phyloP scores from a whole-genome alignment of 495 filamentous ascomycete species.

The Penicillium verhagenii region DNA sequence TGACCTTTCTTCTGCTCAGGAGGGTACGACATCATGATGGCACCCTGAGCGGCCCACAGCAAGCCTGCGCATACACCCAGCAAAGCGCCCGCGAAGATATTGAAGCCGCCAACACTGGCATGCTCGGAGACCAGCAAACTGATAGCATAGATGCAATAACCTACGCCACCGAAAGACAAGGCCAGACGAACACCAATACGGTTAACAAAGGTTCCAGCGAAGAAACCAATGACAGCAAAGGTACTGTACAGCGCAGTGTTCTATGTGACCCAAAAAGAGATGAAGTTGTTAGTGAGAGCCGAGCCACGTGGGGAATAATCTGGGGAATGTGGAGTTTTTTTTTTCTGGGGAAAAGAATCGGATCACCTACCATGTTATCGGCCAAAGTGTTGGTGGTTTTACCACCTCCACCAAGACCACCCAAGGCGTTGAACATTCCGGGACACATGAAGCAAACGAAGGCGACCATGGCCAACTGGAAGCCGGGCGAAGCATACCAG shows the following conservation, averaged over 20 bases:
- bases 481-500: conserved; percentile 74
- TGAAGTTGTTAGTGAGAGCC: background rate
- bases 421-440: conserved; percentile 73
- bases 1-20: conserved; percentile 46
- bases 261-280: conserved; percentile 11
- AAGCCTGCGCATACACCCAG: conserved; percentile 50
- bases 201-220: conserved; percentile 52
- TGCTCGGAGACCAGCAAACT: conserved; percentile 64
- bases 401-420: conserved; percentile 54
- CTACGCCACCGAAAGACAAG: conserved; percentile 44
- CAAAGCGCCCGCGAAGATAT: conserved; percentile 60
- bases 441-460: conserved; percentile 83
- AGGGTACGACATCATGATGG: conserved; percentile 56
- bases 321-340: background rate
- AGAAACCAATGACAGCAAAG: conserved; percentile 54
- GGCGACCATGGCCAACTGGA: conserved; percentile 46
- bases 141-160: conserved; percentile 46
- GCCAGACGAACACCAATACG: conserved; percentile 43
- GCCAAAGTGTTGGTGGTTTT: conserved; percentile 39
- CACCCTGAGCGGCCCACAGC: conserved; percentile 52
- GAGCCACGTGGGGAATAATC: background rate
- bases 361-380: conserved; percentile 38
- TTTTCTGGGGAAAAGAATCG: background rate
- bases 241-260: conserved; percentile 63
- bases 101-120: conserved; percentile 62